A percentile compares a stretch with the other conserved stretches of the same genome.
These are phyloP conservation scores for Sphaerulina vaccinii DNA, from an alignment of 2,329 filamentous ascomycete species.

Conservation along the genomic window DNA sequence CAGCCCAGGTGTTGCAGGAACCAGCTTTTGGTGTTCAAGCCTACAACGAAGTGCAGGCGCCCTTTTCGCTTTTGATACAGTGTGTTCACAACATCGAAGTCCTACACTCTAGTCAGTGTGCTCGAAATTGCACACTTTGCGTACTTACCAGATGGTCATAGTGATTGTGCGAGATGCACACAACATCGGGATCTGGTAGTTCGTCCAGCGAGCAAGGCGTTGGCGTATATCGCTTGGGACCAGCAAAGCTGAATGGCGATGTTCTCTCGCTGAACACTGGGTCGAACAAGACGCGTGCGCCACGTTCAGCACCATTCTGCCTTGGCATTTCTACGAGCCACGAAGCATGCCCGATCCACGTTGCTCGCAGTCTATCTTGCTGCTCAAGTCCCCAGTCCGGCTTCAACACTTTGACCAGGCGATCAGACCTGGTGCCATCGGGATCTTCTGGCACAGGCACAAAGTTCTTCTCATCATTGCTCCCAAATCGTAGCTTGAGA, in stretches of 20 bases:
- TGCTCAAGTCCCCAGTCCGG: constrained; percentile 42
- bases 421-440: constrained; percentile 33
- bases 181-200: constrained; percentile 52
- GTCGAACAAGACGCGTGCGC: constrained; percentile 52
- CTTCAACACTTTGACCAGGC: constrained; percentile 45
- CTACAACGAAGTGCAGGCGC: constrained; percentile 45
- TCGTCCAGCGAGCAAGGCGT: constrained; percentile 52
- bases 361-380: constrained; percentile 42
- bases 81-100: constrained; percentile 46
- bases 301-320: constrained; percentile 35
- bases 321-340: constrained; percentile 48
- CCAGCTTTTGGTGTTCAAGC: constrained; percentile 42
- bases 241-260: constrained; percentile 47
- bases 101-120: constrained; percentile 55
- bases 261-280: constrained; percentile 54
- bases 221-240: constrained; percentile 54
- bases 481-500: constrained; percentile 41
- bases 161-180: constrained; percentile 57
- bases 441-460: constrained; percentile 46
- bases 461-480: constrained; percentile 42
- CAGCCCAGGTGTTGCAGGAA: constrained; percentile 42
- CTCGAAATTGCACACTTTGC: constrained; percentile 46
- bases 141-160: constrained; percentile 57
- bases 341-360: constrained; percentile 54
- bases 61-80: constrained; percentile 42